These are phyloP conservation scores for Lactuca sativa DNA, from an alignment of 129 eudicot species.

Conservation along the genomic window DNA sequence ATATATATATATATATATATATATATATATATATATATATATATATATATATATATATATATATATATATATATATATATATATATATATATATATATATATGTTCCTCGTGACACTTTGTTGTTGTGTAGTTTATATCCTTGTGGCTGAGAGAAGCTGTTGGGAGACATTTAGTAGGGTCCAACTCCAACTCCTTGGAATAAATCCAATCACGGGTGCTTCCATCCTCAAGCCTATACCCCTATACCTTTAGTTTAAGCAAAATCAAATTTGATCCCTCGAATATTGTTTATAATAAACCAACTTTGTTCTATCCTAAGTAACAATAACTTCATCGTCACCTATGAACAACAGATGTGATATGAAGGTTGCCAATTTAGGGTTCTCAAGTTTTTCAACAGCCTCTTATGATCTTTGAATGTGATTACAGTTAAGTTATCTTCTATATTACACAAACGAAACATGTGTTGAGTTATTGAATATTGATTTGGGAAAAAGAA, in stretches of 20 bases:
- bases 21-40: background rate
- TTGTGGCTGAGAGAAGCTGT: constrained; percentile 31
- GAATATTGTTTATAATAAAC: no score
- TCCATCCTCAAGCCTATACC: background rate
- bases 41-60: background rate
- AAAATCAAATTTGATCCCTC: no score
- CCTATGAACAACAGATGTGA: no score
- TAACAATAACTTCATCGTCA: no score
- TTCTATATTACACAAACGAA: no score
- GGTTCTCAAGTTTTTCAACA: no score
- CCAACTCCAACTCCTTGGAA: constrained; percentile 25
- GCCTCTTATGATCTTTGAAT: no score
- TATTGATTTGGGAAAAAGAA: background rate
- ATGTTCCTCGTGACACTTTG: constrained; percentile 38
- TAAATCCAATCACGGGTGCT: constrained; percentile 36
- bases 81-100: background rate
- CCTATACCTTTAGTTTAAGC: background rate
- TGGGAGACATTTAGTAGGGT: constrained; percentile 19
- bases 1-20: no score
- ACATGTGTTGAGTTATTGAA: no score
- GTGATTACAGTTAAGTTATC: no score
- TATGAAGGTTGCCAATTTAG: no score
- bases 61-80: background rate
- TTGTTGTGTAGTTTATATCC: constrained; percentile 37
- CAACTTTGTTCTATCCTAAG: no score